A percentile compares a stretch with the other conserved stretches of the same genome.
Conservation (phyloP, 805 yeast genomes). For the Hanseniaspora lindneri region DNA sequence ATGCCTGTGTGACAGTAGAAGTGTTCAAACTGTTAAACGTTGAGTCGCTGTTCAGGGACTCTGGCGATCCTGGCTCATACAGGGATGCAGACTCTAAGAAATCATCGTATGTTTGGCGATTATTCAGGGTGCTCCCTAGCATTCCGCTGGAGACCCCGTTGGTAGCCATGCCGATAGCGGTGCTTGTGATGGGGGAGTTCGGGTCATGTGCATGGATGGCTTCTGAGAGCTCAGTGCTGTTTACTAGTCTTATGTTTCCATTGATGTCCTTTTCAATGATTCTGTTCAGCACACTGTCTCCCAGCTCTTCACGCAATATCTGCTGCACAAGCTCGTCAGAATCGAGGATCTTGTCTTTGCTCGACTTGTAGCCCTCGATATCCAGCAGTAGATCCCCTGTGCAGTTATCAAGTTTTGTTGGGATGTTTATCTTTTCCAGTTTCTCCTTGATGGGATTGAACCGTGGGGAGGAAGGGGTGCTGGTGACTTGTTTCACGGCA, state of each 20-base stretch:
- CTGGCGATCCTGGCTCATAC: conserved; percentile 5
- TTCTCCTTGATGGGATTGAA: conserved; percentile 44
- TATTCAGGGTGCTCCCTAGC: not conserved
- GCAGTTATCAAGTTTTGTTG: conserved; percentile 72
- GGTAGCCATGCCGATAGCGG: conserved; percentile 7
- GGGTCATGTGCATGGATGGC: conserved; percentile 17
- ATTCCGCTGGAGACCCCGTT: not conserved
- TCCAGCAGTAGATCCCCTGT: conserved; percentile 77
- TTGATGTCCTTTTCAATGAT: conserved; percentile 47
- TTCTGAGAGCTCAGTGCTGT: conserved; percentile 19
- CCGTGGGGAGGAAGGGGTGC: conserved; percentile 16
- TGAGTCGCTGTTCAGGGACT: conserved; percentile 14
- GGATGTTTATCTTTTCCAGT: conserved; percentile 62
- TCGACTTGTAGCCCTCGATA: conserved; percentile 91
- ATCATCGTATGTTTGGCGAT: not conserved
- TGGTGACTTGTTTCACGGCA: not conserved
- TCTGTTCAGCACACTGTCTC: conserved; percentile 34
- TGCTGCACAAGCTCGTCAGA: conserved; percentile 67
- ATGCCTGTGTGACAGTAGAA: conserved; percentile 17
- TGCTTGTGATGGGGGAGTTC: conserved; percentile 16
- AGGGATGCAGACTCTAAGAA: not conserved
- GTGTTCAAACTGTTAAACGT: conserved; percentile 13
- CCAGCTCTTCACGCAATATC: conserved; percentile 65
- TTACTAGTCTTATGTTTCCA: conserved; percentile 53
- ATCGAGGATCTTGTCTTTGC: conserved; percentile 59